These are phyloP conservation scores for Paradendryphiella salina DNA, from an alignment of 2,329 filamentous ascomycete species.

Conservation along the genomic window DNA sequence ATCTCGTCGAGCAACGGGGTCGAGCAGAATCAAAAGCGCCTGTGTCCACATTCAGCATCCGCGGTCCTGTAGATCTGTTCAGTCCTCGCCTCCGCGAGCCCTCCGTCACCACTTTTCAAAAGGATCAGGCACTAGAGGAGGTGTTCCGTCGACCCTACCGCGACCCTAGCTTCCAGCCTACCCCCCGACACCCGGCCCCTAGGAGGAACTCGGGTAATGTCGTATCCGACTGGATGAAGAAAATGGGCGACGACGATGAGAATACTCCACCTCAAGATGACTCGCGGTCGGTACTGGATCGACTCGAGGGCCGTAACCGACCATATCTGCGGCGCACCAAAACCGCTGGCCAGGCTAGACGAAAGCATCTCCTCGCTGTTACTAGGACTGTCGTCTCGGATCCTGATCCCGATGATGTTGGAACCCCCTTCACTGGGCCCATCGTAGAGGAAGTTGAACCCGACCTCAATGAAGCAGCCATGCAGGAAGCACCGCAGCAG, in stretches of 20 bases:
- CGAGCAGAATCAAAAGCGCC: conserved; percentile 63
- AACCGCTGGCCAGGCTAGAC: conserved; percentile 41
- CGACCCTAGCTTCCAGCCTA: conserved; percentile 55
- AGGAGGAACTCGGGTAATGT: conserved; percentile 76
- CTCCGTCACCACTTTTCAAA: conserved; percentile 84
- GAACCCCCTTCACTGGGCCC: conserved; percentile 37
- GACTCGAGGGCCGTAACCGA: conserved; percentile 58
- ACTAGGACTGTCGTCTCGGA: conserved; percentile 61
- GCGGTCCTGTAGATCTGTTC: conserved; percentile 62
- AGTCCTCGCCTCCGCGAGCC: conserved; percentile 81
- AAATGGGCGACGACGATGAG: conserved; percentile 62
- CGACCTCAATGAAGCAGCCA: conserved; percentile 45
- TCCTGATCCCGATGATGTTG: conserved; percentile 58
- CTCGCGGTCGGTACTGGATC: conserved; percentile 61
- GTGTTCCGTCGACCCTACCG: conserved; percentile 74
- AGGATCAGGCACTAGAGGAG: conserved; percentile 87
- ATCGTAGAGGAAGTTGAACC: conserved; percentile 54
- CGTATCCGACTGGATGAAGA: conserved; percentile 89
- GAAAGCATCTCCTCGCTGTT: conserved; percentile 56
- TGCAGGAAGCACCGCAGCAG: conserved; percentile 58
- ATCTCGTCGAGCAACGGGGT: conserved; percentile 75
- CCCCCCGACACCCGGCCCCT: conserved; percentile 52
- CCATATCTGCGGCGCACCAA: conserved; percentile 57
- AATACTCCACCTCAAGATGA: conserved; percentile 66
- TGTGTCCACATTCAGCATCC: conserved; percentile 49